phyloP scores from a whole-genome alignment of 805 yeast genomes.

The Pichia nakasei region DNA sequence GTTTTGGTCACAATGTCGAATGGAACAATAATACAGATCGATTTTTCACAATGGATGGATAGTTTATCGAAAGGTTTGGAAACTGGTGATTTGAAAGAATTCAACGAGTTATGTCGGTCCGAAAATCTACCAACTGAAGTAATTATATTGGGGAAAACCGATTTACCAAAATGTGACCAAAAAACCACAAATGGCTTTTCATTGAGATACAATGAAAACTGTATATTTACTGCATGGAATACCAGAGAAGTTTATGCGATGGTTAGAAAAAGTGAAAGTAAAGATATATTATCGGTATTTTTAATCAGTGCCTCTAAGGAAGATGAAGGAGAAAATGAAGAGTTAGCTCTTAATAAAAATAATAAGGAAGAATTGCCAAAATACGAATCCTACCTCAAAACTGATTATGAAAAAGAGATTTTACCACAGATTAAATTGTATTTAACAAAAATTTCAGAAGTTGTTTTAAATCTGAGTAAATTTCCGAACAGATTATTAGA shows the following conservation, averaged over 20 bases:
- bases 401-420: constrained; percentile 2
- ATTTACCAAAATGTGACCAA: constrained; percentile 3
- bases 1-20: constrained; percentile 15
- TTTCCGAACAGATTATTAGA: constrained; percentile 7
- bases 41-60: constrained; percentile 23
- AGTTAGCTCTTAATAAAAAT: background rate
- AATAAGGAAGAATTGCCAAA: background rate
- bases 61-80: constrained; percentile 11
- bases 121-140: constrained; percentile 18
- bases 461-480: constrained; percentile 7
- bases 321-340: background rate
- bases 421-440: constrained; percentile 7
- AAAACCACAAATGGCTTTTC: background rate
- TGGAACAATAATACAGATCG: constrained; percentile 19
- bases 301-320: constrained; percentile 4
- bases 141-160: constrained; percentile 12
- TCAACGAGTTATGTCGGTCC: constrained; percentile 10
- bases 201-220: constrained; percentile 11
- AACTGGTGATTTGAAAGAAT: constrained; percentile 13
- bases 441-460: constrained; percentile 7
- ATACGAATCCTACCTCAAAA: constrained; percentile 9
- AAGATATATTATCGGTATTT: constrained; percentile 10
- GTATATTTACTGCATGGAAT: constrained; percentile 22
- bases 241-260: constrained; percentile 13
- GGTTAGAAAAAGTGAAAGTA: constrained; percentile 3